Evolutionary conservation across 2,329 filamentous ascomycete genomes (phyloP), one percentile per base, ranked within the genome.

Genomic region (Fusarium nanum): DNA sequence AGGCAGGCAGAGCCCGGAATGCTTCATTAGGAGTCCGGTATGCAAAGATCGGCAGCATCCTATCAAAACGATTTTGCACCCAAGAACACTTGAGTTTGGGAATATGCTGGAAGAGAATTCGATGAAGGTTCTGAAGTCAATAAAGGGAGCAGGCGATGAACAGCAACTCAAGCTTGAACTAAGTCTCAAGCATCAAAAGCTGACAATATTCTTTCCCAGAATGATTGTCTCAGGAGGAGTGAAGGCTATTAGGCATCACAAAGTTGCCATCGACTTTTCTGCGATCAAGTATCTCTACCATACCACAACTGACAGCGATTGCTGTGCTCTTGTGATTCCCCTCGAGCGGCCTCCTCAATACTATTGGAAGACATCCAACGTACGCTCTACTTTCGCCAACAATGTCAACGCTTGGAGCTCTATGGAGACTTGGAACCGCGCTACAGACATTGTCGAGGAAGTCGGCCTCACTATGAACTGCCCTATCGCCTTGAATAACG

Each of bases 61-160:
- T 2, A 63, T 75, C 23, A 75, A 74, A 22, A 78, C 86, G 77
- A 81, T 75, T 18, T 67, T 89, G 3, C 73, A 77, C 3, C 81
- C 86, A 5, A 72, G 76, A 2, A 81, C 79, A 0, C 73, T 94
- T 3, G 84, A 88, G 20, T 91, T 94, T 70, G 92, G 92, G 0
- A 81, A 88, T 42, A 83, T 89, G 79, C 72, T 85, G 3, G 79
- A 83, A 2, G 83, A 86, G 7, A 81, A 79, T 5, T 81, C 82
- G 0, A 88, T 94, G 84, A 86, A 90, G 76, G 78, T 83, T 11
- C 87, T 92, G 84, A 85, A 85, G 55, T 70, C 73, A 2, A 34
- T 78, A n/a, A 37, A 42, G 6, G 25, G 59, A 4, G 53, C 59
- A 6, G 11, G 47, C 8, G 58, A 58, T 3, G 64, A 70, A 32